phyloP scores from a whole-genome alignment of 2,329 filamentous ascomycete species.

The Botrytis elliptica region DNA sequence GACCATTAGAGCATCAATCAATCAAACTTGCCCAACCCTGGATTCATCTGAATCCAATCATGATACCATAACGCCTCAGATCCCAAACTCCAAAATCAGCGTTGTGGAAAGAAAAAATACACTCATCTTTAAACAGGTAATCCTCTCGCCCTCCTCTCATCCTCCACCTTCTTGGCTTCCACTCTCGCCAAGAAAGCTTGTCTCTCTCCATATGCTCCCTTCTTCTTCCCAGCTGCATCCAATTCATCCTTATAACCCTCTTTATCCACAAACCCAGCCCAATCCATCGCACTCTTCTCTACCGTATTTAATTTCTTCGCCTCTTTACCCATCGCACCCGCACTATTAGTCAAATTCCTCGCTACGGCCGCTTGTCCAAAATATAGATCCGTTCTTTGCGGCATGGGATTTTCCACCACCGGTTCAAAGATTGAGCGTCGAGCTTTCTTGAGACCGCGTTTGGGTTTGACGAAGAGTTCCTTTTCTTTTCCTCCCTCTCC shows the following conservation, averaged over 20 bases:
- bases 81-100: not conserved
- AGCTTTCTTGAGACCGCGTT: slow-evolving; percentile 40
- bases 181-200: slow-evolving; percentile 66
- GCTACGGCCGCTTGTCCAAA: slow-evolving; percentile 48
- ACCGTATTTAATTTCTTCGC: slow-evolving; percentile 67
- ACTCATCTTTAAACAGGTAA: slow-evolving; percentile 21
- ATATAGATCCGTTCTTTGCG: slow-evolving; percentile 55
- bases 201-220: slow-evolving; percentile 60
- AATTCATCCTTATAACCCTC: slow-evolving; percentile 70
- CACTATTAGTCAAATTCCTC: slow-evolving; percentile 36
- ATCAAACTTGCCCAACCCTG: not conserved
- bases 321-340: slow-evolving; percentile 50
- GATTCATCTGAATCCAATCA: not conserved
- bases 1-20: not conserved
- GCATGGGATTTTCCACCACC: slow-evolving; percentile 42
- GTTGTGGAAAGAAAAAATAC: not conserved
- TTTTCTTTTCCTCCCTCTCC: slow-evolving; percentile 7
- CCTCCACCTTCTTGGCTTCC: slow-evolving; percentile 61
- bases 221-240: slow-evolving; percentile 62
- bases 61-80: not conserved
- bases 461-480: slow-evolving; percentile 30
- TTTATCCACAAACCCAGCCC: slow-evolving; percentile 69
- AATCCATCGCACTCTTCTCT: slow-evolving; percentile 72
- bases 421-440: slow-evolving; percentile 62
- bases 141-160: slow-evolving; percentile 53